Base-by-base conservation (phyloP, 2,329 filamentous ascomycete genomes). In the Elsinoe batatas region DNA sequence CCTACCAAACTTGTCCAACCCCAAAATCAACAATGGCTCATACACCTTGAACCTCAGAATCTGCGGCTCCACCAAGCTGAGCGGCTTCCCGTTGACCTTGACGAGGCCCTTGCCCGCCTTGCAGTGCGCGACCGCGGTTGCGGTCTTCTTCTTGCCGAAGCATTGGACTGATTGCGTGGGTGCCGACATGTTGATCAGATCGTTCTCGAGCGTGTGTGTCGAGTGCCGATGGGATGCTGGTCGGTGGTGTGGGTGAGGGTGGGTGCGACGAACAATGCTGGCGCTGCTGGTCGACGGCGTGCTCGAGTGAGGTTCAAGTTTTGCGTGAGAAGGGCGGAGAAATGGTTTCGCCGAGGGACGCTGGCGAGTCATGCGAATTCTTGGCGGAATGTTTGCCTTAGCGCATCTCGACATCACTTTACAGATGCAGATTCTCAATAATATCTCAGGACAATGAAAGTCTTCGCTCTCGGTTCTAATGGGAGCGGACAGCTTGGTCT, bases 11-110 rank as follows among this genome's bases (percentile, higher is more conserved):
- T 95, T 97, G 80, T 98, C 93, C 71, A 94, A 83, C 68, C 93
- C 93, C 72, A 97, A 84, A 72, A 98, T 88, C 69, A 98, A 85
- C 76, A 98, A 79, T 69, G 93, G 93, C 80, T 98, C 93, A 85
- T 98, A 98, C 79, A 97, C 91, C 87, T 96, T 97, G 86, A 95
- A 96, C 76, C 93, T 87, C 71, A 98, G 83, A 77, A 95, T 85
- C 80, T 95, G 88, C 69, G 93, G 91, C 81, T 96, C 88, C 70
- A 95, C 87, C 70, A 97, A 88, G 71, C 81, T 80, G 70, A 98
- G 85, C 71, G 93, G 93, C 75, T 89, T 88, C 79, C 93, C 93
- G 82, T 97, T 98, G 79, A 96, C 93, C 83, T 94, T 95, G 79
- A 98, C 83, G 70, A 97, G 85, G 76, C 93, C 93, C 75, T 87